These are phyloP conservation scores for Pythium phragmiticola DNA, from an alignment of 352 stramenopile species.

Conservation along the genomic window DNA sequence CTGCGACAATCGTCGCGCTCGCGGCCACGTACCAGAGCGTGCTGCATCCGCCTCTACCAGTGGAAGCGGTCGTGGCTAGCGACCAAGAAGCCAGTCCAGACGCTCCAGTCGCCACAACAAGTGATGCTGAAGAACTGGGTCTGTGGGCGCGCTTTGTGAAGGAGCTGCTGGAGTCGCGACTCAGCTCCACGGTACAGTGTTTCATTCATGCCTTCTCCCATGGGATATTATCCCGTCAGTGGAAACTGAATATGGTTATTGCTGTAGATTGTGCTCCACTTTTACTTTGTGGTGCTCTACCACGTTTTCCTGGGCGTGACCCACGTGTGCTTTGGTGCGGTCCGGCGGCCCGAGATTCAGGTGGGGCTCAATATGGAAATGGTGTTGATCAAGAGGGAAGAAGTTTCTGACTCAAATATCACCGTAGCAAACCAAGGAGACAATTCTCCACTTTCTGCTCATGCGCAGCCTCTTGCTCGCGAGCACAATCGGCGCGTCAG, in stretches of 20 bases:
- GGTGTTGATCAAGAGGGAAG: not conserved
- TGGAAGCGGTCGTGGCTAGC: not conserved
- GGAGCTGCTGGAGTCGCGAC: conserved; percentile 54
- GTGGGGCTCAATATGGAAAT: conserved; percentile 16
- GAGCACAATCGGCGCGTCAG: conserved; percentile 53
- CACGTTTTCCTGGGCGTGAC: conserved; percentile 57
- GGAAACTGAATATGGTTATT: not conserved
- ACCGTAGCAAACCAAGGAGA: conserved; percentile 66
- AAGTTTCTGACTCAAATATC: not conserved
- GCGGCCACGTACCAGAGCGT: conserved; percentile 47
- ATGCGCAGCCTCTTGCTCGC: conserved; percentile 73
- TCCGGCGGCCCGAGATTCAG: conserved; percentile 57
- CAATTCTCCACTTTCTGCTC: conserved; percentile 71
- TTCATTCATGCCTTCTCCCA: not conserved
- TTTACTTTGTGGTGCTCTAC: conserved; percentile 69
- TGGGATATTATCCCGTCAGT: not conserved
- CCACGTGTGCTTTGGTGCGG: conserved; percentile 39
- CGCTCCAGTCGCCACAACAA: not conserved
- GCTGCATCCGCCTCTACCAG: conserved; percentile 15
- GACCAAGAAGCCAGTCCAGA: not conserved
- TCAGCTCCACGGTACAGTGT: conserved; percentile 49
- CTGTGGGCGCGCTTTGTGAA: conserved; percentile 26
- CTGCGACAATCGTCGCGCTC: conserved; percentile 52
- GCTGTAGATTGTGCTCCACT: conserved; percentile 64
- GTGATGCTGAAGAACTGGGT: no score